Conservation (phyloP, 1,284 basidiomycete genomes). For the Moesziomyces sp. region DNA sequence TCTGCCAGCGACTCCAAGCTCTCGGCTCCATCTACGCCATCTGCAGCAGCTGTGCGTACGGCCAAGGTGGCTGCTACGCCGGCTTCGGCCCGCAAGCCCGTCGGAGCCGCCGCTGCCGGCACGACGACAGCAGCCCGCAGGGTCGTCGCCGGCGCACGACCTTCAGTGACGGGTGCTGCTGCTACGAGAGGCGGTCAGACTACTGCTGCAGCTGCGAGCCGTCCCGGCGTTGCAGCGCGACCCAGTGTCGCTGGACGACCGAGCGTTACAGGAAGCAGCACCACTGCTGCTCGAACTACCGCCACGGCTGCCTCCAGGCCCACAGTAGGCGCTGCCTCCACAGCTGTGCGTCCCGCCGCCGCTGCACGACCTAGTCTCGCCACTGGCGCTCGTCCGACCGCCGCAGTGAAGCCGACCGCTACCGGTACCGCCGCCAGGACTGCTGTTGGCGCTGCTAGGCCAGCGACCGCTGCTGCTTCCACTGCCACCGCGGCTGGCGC, state of each 20-base stretch:
- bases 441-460: constrained; percentile 9
- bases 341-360: constrained; percentile 20
- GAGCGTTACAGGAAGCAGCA: constrained; percentile 9
- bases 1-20: constrained; percentile 7
- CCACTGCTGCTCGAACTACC: constrained; percentile 4
- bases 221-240: constrained; percentile 7
- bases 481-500: constrained; percentile 11
- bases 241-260: constrained; percentile 22
- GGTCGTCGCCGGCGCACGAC: constrained; percentile 21
- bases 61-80: constrained; percentile 8
- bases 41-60: constrained; percentile 3
- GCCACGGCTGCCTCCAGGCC: constrained; percentile 11
- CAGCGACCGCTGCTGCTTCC: constrained; percentile 16
- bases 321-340: not conserved
- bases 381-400: not conserved
- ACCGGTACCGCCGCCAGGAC: constrained; percentile 11
- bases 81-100: constrained; percentile 1
- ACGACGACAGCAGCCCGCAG: constrained; percentile 25
- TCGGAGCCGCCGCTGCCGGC: constrained; percentile 9
- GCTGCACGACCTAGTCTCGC: constrained; percentile 23
- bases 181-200: constrained; percentile 11
- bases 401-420: not conserved
- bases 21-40: constrained; percentile 20
- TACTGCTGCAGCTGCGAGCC: constrained; percentile 1
- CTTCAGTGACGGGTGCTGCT: constrained; percentile 21